Base-by-base conservation (phyloP, 768 basidiomycete species). In the Termitomyces sp. region DNA sequence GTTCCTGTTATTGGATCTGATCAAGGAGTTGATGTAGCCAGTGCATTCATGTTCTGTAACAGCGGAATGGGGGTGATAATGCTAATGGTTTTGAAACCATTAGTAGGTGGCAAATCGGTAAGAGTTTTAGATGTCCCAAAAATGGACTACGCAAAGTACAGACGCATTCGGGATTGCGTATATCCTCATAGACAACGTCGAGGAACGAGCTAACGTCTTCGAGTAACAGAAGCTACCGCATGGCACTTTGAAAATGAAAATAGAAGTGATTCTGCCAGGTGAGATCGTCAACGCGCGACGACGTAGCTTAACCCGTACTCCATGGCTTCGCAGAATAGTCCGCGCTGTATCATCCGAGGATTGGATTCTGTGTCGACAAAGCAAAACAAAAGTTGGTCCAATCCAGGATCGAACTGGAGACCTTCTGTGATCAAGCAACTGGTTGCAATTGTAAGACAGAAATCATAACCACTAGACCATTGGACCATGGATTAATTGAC, bases 381-480 rank as follows among this genome's bases (percentile, higher is more conserved):
- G 13, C 9, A 47, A 43, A n/a, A n/a, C n/a, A n/a, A 62, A 63
- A 59, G 51, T 33, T 67, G 66, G 64, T 67, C 63, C 66, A 67
- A 67, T 67, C 70, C 68, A 68, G 70, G 70, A 68, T 71, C 70
- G 70, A 71, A 71, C 70, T 68, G 68, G 70, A 67, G 70, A 71
- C 70, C 70, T 70, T 71, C 70, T 71, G 70, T 71, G 70, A 58
- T 18, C 26, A 28, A 3, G 33, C 2, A 24, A 16, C 5, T 18
- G 6, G 4, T 1, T 0, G 16, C 26, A 20, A 2, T 38, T 69
- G 70, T 71, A 70, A 71, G 69, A 70, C 70, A 71, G 70, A 71
- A 70, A 77, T 77, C 76, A 77, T 77, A 77, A 75, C 76, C 75
- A 75, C 75, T 76, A 76, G 71, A 72, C 71, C 68, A 69, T 66